Conservation (phyloP, 75 land plant species). For the Isoetes taiwanensis region DNA sequence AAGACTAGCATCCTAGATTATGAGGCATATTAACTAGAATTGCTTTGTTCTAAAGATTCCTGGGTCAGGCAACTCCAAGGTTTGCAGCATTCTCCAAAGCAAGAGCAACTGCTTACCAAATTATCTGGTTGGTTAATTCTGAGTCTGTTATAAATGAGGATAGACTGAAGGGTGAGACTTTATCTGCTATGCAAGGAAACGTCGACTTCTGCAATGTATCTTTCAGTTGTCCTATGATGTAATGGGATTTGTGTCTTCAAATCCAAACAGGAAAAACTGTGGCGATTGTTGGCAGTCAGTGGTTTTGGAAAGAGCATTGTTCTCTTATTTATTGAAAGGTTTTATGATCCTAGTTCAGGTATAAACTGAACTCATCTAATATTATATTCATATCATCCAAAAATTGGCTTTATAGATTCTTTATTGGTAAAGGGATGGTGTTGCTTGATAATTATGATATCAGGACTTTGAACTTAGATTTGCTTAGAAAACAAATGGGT, state of each 20-base stretch:
- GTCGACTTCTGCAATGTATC: slow-evolving; percentile 44
- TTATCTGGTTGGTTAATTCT: slow-evolving; percentile 31
- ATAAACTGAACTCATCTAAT: too few species aligned
- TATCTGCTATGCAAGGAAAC: slow-evolving; percentile 34
- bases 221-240: slow-evolving; percentile 75
- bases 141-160: slow-evolving; percentile 17
- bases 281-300: slow-evolving; percentile 79
- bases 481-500: slow-evolving; percentile 20
- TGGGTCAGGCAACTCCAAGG: slow-evolving; percentile 63
- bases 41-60: slow-evolving; percentile 29
- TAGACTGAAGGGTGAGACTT: slow-evolving; percentile 18
- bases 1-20: too few species aligned
- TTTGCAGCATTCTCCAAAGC: slow-evolving; percentile 48
- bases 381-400: background rate
- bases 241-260: slow-evolving; percentile 39
- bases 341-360: slow-evolving; percentile 69
- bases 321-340: slow-evolving; percentile 76
- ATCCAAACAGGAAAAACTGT: slow-evolving; percentile 67
- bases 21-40: too few species aligned
- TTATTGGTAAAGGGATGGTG: slow-evolving; percentile 30
- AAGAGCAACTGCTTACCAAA: slow-evolving; percentile 41
- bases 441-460: slow-evolving; percentile 16
- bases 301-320: slow-evolving; percentile 93
- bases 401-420: background rate
- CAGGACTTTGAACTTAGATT: slow-evolving; percentile 4